Percentiles rank a stretch among this genome's conserved stretches.
phyloP scores from a whole-genome alignment of 2,329 filamentous ascomycete genomes.

The Pyrenophora tritici-repentis region DNA sequence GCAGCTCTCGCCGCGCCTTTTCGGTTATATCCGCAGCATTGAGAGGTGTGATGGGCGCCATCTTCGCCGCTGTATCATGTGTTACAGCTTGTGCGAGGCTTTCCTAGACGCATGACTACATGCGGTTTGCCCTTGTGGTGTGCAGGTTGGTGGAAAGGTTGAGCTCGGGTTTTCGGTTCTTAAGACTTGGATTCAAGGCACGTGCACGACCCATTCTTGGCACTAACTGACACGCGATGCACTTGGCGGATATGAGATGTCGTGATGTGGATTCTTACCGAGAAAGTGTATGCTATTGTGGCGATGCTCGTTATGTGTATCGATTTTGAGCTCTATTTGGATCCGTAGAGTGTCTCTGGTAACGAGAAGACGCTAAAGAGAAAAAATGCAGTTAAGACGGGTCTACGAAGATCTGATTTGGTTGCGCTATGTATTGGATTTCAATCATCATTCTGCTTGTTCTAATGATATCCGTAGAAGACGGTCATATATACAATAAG shows the following conservation, averaged over 20 bases:
- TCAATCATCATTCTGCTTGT: too few relatives aligned
- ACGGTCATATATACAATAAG: too few relatives aligned
- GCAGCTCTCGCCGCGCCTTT: constrained; percentile 83
- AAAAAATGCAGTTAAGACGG: background rate
- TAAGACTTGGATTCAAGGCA: constrained; percentile 17
- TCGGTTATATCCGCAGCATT: constrained; percentile 76
- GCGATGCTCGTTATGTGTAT: too few relatives aligned
- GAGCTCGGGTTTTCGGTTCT: constrained; percentile 6
- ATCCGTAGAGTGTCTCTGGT: too few relatives aligned
- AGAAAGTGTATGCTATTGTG: too few relatives aligned
- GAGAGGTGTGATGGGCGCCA: constrained; percentile 73
- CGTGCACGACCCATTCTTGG: constrained; percentile 23
- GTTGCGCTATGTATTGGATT: too few relatives aligned
- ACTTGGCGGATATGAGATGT: too few relatives aligned
- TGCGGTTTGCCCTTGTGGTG: constrained; percentile 9
- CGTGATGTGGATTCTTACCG: too few relatives aligned
- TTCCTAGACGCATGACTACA: constrained; percentile 13
- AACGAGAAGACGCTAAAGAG: too few relatives aligned
- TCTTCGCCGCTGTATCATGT: constrained; percentile 40
- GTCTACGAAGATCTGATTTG: background rate
- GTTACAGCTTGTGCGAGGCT: constrained; percentile 9
- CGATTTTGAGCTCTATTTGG: too few relatives aligned
- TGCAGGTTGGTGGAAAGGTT: constrained; percentile 9
- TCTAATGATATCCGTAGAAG: too few relatives aligned
- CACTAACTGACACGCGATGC: background rate